Conservation (phyloP, 257 asterid species). For the Craterostigma plantagineum region DNA sequence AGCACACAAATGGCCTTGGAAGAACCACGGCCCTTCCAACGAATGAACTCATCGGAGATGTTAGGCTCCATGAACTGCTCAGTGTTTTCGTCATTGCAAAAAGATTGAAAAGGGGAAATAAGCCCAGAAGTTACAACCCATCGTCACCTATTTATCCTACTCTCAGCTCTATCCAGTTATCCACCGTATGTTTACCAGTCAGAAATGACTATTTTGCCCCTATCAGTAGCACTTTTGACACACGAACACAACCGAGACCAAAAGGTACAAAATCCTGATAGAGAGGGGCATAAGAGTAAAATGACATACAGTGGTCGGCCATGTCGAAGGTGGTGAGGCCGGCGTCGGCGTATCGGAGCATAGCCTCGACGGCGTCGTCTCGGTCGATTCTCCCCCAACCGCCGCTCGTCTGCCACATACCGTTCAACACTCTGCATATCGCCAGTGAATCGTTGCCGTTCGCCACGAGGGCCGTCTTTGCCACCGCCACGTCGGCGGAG, state of each 20-base stretch:
- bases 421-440: conserved; percentile 79
- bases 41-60: conserved; percentile 12
- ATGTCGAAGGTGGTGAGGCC: conserved; percentile 94
- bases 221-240: no score
- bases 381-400: conserved; percentile 94
- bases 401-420: conserved; percentile 98
- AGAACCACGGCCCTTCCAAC: conserved; percentile 12
- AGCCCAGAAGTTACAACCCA: conserved; percentile 10
- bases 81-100: conserved; percentile 26
- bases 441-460: conserved; percentile 62
- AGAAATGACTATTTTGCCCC: conserved; percentile 12
- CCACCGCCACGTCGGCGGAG: conserved; percentile 26
- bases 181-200: conserved; percentile 6
- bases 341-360: conserved; percentile 72
- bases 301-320: conserved; percentile 81
- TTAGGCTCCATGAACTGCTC: conserved; percentile 16
- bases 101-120: neutral
- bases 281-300: conserved; percentile 16
- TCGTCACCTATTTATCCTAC: neutral
- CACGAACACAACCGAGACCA: no score
- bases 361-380: conserved; percentile 79
- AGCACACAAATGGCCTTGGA: conserved; percentile 24
- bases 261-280: no score
- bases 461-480: conserved; percentile 23
- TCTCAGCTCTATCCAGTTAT: conserved; percentile 1